Evolutionary conservation across 345 rosid species (phyloP), one percentile per base, ranked within the genome.

Genomic region (Eucalyptus virginea): DNA sequence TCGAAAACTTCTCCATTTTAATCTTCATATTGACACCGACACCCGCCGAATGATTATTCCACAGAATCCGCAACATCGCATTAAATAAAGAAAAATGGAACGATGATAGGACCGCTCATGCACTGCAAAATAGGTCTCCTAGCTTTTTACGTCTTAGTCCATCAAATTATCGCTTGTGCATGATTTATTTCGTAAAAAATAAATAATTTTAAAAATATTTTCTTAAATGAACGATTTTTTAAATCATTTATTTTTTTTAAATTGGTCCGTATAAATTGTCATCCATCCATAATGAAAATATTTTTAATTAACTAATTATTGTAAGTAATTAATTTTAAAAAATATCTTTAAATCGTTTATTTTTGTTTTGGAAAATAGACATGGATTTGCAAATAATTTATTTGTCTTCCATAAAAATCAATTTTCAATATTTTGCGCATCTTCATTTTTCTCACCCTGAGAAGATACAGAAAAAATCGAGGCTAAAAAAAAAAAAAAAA

Each of bases 21-120:
- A 95, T 72, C 87, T 93, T 87, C 92, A 49, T 87, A 58, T 88
- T 91, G 60, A 94, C 60, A 94, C 93, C 3, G 95, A 90, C 21
- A 94, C 94, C 96, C 90, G 92, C 24, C 5, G 47, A 19, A 72
- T 3, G 28, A 72, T 21, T 72, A 18, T 34, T 69, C 17, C 44
- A 18, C 11, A 19, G 81, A 21, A 77, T 2, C 83, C 28, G 28
- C 83, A 19, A 21, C 83, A 10, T 40, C 23, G 45, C 47, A 77
- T 37, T 42, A 6, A 72, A 19, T 72, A 34, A 6, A 34, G 26
- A 72, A 72, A 72, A 34, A 34, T 19, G 13, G 81, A 10, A 34
- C 8, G 2, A 5, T 19, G 14, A 37, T 2, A 34, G 14, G 45
- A 72, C 81, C 23, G 81, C 7, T 72, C 9, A 9, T 18, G 2